phyloP scores from a whole-genome alignment of 768 basidiomycete genomes.

The Strobilomyces echinocephalus region DNA sequence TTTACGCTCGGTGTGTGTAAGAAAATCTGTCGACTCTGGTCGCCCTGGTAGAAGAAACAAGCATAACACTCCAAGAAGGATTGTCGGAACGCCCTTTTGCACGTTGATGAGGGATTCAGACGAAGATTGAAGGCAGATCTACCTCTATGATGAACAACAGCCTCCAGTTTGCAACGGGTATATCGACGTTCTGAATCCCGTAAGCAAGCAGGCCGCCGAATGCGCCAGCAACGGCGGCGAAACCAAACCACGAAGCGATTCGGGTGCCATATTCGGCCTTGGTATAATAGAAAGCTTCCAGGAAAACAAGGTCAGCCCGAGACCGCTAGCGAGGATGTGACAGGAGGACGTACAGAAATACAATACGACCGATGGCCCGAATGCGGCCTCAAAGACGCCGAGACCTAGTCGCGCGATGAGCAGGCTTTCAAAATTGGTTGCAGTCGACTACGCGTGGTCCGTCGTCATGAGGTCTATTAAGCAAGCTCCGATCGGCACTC shows the following conservation, averaged over 20 bases:
- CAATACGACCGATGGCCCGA: conserved; percentile 30
- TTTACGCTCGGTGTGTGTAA: conserved; percentile 32
- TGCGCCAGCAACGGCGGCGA: conserved; percentile 53
- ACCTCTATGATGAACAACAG: conserved; percentile 30
- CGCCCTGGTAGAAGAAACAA: conserved; percentile 28
- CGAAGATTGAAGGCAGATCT: background rate
- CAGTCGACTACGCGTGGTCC: conserved; percentile 18
- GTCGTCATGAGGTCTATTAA: background rate
- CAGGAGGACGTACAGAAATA: conserved; percentile 25
- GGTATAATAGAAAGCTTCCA: conserved; percentile 47
- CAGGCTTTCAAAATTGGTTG: conserved; percentile 25
- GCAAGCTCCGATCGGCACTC: background rate
- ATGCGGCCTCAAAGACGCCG: conserved; percentile 34
- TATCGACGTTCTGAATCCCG: conserved; percentile 42
- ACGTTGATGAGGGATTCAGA: background rate
- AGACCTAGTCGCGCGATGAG: conserved; percentile 29
- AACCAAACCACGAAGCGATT: conserved; percentile 50
- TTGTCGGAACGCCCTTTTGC: conserved; percentile 53
- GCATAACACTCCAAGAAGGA: conserved; percentile 27
- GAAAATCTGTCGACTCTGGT: conserved; percentile 31
- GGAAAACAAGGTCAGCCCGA: background rate
- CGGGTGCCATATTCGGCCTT: conserved; percentile 44
- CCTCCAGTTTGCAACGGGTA: conserved; percentile 40
- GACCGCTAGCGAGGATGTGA: conserved; percentile 21
- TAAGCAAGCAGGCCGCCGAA: conserved; percentile 54